Evolutionary conservation across 345 rosid species (phyloP), one percentile per base, ranked within the genome.

Genomic region (Barbarea vulgaris): DNA sequence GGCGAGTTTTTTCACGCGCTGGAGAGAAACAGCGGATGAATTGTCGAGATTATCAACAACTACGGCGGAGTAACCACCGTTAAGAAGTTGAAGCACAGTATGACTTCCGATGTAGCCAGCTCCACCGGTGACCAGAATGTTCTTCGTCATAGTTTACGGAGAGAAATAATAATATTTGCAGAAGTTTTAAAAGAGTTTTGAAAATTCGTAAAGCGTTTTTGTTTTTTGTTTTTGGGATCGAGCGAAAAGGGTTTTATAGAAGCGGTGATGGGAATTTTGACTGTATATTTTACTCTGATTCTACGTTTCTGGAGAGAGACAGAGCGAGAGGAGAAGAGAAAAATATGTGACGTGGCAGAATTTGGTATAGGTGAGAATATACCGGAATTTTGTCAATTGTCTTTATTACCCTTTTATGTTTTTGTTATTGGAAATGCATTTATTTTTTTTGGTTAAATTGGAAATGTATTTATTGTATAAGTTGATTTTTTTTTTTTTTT

Each of bases 71-170:
- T 84, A 87, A 10, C 97, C 97, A 18, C 83, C 91, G 34, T 73
- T 34, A 1, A 94, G 90, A 10, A 94, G 80, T 80, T 92, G 99
- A 67, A 94, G 91, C 24, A 91, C 99, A 2, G 99, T 94, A 81
- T 94, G 99, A 62, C 86, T 91, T 1, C 99, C 99, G 67, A 92
- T 94, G 70, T 90, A 94, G 30, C 97, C 99, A 71, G 97, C 93
- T 12, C 99, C 99, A 7, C 99, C 99, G 57, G 93, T 92, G 14
- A 94, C 97, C 47, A 94, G 78, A 59, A 94, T 77, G 62, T 24
- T 86, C 71, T 64, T 78, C 55, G 81, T 73, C 95, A 84, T 86
- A 36, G 46, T 39, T 59, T 17, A 31, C 27, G 1, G 14, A 13
- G 22, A 46, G 1, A 15, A n/a, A 42, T 1, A n/a, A n/a, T 3